Percentiles rank a stretch among this genome's conserved stretches.
phyloP scores from a whole-genome alignment of 441 rosid species.

The Jatropha podagrica region DNA sequence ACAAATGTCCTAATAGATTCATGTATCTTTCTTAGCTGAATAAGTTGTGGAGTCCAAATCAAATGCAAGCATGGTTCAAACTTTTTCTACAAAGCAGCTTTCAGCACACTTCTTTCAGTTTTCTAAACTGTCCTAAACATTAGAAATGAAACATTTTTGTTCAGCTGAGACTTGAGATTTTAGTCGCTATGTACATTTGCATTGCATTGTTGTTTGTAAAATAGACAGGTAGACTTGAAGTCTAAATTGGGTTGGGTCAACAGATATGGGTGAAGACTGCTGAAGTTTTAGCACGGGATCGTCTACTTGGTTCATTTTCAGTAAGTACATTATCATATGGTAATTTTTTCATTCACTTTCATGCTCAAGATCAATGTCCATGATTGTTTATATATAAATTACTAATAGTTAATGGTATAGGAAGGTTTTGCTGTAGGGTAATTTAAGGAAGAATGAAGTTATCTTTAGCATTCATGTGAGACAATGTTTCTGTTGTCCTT shows the following conservation, averaged over 20 bases:
- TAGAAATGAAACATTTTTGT: neutral
- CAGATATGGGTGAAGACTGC: conserved; percentile 98
- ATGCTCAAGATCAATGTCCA: no score
- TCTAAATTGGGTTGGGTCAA: conserved; percentile 9
- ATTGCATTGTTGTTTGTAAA: neutral
- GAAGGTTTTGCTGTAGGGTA: neutral
- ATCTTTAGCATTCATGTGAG: neutral
- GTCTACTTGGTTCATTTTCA: conserved; percentile 86
- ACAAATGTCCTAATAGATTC: neutral
- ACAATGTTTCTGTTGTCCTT: neutral
- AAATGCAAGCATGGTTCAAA: neutral
- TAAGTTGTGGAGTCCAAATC: neutral
- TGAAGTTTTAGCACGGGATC: conserved; percentile 81
- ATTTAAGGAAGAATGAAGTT: neutral
- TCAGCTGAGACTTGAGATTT: neutral
- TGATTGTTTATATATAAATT: no score
- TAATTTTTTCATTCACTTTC: no score
- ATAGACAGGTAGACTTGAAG: no score
- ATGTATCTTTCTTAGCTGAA: neutral
- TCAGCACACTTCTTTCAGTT: neutral
- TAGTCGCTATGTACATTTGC: neutral
- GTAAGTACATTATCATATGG: conserved; percentile 35
- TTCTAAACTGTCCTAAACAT: neutral
- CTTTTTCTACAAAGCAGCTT: neutral
- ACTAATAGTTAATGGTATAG: no score